Evolutionary conservation across 2,329 filamentous ascomycete genomes (phyloP).

Genomic region (Trichoderma sp.): DNA sequence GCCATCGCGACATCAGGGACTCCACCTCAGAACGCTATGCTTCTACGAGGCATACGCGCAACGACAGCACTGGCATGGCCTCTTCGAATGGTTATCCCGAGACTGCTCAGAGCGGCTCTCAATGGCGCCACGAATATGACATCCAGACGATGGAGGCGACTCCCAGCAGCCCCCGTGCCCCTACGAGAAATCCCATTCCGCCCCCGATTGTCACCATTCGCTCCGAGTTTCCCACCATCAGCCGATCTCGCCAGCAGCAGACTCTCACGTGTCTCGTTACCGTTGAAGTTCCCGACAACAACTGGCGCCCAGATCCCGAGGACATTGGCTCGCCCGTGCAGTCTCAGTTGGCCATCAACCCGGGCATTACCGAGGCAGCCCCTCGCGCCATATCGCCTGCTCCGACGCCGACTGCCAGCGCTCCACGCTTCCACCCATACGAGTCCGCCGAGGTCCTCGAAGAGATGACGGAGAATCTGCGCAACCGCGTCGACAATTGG

Average conservation of each 20-base stretch:
- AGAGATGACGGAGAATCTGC: conserved; percentile 82
- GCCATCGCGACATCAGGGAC: conserved; percentile 55
- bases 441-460: conserved; percentile 77
- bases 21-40: conserved; percentile 50
- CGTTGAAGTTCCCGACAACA: conserved; percentile 88
- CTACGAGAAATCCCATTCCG: conserved; percentile 84
- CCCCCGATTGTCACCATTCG: conserved; percentile 89
- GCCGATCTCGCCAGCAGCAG: conserved; percentile 88
- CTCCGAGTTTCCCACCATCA: conserved; percentile 95
- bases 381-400: conserved; percentile 62
- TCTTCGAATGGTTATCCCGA: conserved; percentile 82
- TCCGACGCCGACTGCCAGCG: conserved; percentile 59
- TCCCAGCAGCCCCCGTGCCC: conserved; percentile 70
- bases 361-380: conserved; percentile 56
- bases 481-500: conserved; percentile 94
- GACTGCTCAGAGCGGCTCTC: conserved; percentile 67
- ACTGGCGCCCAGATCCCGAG: conserved; percentile 84
- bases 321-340: conserved; percentile 65
- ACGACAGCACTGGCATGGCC: conserved; percentile 74
- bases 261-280: conserved; percentile 92
- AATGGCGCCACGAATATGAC: conserved; percentile 88
- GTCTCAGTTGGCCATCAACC: conserved; percentile 27
- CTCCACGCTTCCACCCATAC: conserved; percentile 67
- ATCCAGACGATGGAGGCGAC: conserved; percentile 94
- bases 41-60: conserved; percentile 65